phyloP scores from a whole-genome alignment of 768 basidiomycete genomes.

The Dacryopinax primogenitus region DNA sequence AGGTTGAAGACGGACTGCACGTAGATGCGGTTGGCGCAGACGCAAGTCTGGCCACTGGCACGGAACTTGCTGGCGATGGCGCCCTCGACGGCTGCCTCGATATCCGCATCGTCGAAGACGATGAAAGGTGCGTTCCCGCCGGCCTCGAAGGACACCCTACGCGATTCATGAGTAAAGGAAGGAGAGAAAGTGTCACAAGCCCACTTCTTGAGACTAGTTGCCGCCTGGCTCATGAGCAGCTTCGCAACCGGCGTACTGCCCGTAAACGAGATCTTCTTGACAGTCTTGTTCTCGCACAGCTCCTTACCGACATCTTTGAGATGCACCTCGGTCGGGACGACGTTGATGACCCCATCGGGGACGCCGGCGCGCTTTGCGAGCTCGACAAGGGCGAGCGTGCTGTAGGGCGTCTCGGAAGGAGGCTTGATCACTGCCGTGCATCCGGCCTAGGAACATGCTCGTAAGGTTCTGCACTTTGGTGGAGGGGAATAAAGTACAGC shows the following conservation, averaged over 20 bases:
- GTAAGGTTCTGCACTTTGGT: conserved; percentile 47
- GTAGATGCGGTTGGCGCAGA: conserved; percentile 83
- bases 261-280: conserved; percentile 87
- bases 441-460: conserved; percentile 83
- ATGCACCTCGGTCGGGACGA: conserved; percentile 78
- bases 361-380: conserved; percentile 80
- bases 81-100: conserved; percentile 79
- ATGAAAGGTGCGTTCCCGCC: conserved; percentile 95
- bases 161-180: conserved; percentile 9
- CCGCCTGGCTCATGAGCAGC: conserved; percentile 54
- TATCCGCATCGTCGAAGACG: conserved; percentile 90
- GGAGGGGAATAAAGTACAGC: conserved; percentile 11
- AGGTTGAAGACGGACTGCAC: conserved; percentile 42
- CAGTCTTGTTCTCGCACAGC: conserved; percentile 74
- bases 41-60: conserved; percentile 66
- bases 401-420: conserved; percentile 88
- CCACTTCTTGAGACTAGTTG: conserved; percentile 72
- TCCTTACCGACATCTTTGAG: conserved; percentile 82
- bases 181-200: conserved; percentile 17
- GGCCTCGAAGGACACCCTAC: conserved; percentile 65
- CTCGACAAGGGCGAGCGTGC: conserved; percentile 71
- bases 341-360: conserved; percentile 88
- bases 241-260: conserved; percentile 77
- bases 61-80: conserved; percentile 73
- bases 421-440: conserved; percentile 94